Conservation (phyloP, 2,329 filamentous ascomycete genomes). For the Phyllosticta citrichinensis region DNA sequence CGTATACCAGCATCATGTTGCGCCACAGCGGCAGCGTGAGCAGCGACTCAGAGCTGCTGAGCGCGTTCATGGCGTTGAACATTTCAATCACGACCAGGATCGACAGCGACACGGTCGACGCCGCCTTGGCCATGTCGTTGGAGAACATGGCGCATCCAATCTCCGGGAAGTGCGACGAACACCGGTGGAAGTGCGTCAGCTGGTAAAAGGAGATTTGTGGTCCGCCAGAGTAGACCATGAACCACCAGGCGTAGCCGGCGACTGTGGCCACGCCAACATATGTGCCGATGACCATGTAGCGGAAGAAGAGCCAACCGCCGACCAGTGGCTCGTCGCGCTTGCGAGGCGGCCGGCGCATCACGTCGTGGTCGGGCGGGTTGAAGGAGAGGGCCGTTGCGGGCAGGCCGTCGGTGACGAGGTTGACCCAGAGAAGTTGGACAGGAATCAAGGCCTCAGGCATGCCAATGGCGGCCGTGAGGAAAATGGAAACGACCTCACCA, state of each 20-base stretch:
- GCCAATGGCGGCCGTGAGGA: constrained; percentile 87
- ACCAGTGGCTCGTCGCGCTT: constrained; percentile 91
- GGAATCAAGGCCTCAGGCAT: constrained; percentile 97
- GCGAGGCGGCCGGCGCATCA: constrained; percentile 86
- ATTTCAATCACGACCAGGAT: constrained; percentile 96
- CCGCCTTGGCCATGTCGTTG: constrained; percentile 76
- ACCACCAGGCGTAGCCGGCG: constrained; percentile 99
- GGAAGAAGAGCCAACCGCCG: constrained; percentile 92
- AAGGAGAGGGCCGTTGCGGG: constrained; percentile 94
- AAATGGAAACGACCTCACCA: constrained; percentile 97
- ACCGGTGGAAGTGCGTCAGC: constrained; percentile 86
- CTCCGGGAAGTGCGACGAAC: constrained; percentile 72
- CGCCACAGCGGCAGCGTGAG: constrained; percentile 92
- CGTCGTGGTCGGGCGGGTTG: constrained; percentile 96
- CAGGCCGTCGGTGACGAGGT: constrained; percentile 93
- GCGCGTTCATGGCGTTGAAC: constrained; percentile 97
- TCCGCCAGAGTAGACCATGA: constrained; percentile 86
- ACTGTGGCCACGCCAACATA: constrained; percentile 95
- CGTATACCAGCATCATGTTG: constrained; percentile 97
- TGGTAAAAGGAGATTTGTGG: constrained; percentile 89
- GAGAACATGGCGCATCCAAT: constrained; percentile 90
- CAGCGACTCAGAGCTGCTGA: constrained; percentile 90
- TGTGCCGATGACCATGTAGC: constrained; percentile 90
- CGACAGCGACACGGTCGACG: constrained; percentile 85
- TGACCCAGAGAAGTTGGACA: constrained; percentile 97